Percentiles rank a stretch among this genome's conserved stretches.
Evolutionary conservation across 169 alveolate genomes (phyloP).

Genomic region (Cyclospora cayetanensis): DNA sequence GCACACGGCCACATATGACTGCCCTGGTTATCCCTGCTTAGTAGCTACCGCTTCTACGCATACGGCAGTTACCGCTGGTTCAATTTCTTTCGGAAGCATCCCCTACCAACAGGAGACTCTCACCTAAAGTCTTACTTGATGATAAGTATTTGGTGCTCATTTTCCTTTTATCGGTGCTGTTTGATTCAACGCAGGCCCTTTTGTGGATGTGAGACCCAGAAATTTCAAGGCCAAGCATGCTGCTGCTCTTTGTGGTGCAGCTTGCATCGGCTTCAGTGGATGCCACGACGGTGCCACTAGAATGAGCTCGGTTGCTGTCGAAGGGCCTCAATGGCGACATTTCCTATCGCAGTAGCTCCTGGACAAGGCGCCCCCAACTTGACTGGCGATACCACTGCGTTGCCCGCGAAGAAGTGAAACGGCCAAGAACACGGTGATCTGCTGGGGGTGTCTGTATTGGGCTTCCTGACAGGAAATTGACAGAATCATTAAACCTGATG

Average conservation of each 20-base stretch:
- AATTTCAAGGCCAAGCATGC: background rate
- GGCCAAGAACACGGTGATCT: no score
- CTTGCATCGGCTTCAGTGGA: background rate
- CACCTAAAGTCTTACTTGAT: background rate
- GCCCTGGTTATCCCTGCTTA: no score
- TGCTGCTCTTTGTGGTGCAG: background rate
- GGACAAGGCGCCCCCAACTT: constrained; percentile 30
- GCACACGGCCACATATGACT: no score
- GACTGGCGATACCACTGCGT: constrained; percentile 15
- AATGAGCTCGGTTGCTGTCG: background rate
- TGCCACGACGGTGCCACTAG: background rate
- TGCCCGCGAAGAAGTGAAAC: background rate
- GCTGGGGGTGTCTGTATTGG: no score
- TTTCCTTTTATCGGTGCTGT: constrained; percentile 10
- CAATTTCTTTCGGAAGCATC: background rate
- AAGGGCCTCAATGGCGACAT: background rate
- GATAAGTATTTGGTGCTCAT: background rate
- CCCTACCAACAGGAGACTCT: no score
- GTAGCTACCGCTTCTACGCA: background rate
- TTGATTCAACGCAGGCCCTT: background rate
- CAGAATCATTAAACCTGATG: no score
- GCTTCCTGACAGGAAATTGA: no score
- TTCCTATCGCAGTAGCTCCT: background rate
- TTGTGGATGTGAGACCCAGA: constrained; percentile 10
- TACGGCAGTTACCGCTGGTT: constrained; percentile 1